Percentiles rank a stretch among this genome's conserved stretches.
phyloP scores from a whole-genome alignment of 495 filamentous ascomycete genomes.

The Neurospora sp. region DNA sequence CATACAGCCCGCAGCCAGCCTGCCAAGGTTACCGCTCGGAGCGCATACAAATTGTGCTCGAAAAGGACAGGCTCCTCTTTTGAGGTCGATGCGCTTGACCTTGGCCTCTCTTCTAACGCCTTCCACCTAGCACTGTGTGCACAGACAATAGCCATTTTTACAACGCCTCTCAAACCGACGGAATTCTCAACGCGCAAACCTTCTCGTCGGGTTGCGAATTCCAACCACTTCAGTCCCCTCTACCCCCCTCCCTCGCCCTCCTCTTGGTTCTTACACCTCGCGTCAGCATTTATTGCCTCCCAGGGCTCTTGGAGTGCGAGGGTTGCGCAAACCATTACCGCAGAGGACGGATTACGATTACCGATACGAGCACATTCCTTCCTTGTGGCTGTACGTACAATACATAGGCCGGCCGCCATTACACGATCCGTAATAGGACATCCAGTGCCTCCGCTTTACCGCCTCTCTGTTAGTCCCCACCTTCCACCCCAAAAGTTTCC shows the following conservation, averaged over 20 bases:
- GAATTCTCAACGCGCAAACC: background rate
- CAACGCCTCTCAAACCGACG: background rate
- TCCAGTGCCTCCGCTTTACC: background rate
- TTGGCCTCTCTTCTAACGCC: background rate
- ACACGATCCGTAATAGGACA: background rate
- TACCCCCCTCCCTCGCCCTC: background rate
- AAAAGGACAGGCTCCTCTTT: background rate
- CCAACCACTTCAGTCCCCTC: background rate
- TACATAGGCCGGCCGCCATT: background rate
- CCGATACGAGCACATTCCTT: background rate
- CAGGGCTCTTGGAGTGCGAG: background rate
- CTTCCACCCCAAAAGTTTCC: background rate
- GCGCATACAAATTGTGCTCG: background rate
- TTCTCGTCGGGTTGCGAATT: background rate
- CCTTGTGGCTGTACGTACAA: background rate
- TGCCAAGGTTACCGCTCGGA: background rate
- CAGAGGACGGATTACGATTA: background rate
- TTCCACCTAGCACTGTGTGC: background rate
- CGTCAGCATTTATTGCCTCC: background rate
- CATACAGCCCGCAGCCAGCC: background rate
- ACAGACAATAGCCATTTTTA: background rate
- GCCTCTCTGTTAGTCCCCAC: background rate
- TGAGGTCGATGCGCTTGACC: background rate
- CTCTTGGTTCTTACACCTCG: background rate
- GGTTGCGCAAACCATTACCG: background rate